Percentiles rank a stretch among this genome's conserved stretches.
These are phyloP conservation scores for Phoma sp. DNA, from an alignment of 2,329 filamentous ascomycete genomes.

Conservation along the genomic window DNA sequence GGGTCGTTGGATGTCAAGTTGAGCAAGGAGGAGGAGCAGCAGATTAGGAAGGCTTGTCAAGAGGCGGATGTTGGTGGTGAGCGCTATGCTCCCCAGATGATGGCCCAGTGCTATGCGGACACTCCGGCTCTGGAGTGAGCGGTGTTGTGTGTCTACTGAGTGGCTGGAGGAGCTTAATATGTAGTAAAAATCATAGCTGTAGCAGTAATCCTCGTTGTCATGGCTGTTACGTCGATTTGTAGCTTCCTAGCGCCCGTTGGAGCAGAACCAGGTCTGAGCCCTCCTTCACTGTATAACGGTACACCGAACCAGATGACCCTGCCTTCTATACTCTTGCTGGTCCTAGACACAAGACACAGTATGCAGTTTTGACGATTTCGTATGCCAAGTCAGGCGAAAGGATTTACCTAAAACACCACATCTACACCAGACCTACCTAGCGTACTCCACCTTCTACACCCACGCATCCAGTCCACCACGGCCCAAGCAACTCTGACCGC, in stretches of 20 bases:
- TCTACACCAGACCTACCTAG: not conserved
- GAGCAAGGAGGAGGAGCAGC: slow-evolving; percentile 36
- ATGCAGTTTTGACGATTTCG: no score
- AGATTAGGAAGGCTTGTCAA: slow-evolving; percentile 35
- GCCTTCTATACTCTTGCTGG: no score
- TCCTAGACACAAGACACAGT: no score
- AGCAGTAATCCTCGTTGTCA: no score
- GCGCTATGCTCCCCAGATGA: slow-evolving; percentile 50
- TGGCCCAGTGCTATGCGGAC: slow-evolving; percentile 47
- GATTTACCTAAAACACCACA: not conserved
- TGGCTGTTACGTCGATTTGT: not conserved
- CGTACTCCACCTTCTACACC: not conserved
- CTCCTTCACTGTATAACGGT: not conserved
- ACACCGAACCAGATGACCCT: not conserved
- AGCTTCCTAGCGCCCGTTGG: not conserved
- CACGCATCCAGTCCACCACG: not conserved
- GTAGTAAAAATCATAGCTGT: not conserved
- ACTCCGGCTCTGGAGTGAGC: slow-evolving; percentile 39
- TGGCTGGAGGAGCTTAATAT: not conserved
- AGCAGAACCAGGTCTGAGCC: no score
- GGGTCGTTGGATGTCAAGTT: slow-evolving; percentile 35
- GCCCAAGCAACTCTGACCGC: not conserved
- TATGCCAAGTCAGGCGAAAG: not conserved
- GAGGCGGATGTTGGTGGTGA: slow-evolving; percentile 52
- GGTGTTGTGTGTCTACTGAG: not conserved